Conservation (phyloP, 768 basidiomycete species). For the Saitozyma sp. region DNA sequence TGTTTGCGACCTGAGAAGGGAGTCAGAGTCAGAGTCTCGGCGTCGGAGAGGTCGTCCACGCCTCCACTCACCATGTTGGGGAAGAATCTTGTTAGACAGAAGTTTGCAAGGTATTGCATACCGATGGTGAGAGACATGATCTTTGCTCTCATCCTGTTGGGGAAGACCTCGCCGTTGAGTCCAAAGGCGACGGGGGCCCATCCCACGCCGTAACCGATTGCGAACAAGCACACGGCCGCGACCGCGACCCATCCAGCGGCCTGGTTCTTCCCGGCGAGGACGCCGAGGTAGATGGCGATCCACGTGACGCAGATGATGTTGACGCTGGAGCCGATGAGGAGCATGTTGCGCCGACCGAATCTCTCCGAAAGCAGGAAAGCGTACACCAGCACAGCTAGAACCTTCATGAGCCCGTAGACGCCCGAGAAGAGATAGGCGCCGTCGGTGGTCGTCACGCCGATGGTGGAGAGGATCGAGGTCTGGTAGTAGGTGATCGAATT, state of each 20-base stretch:
- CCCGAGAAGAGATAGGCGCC: constrained; percentile 14
- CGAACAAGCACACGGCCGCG: constrained; percentile 13
- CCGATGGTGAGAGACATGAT: constrained; percentile 12
- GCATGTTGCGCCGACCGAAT: constrained; percentile 10
- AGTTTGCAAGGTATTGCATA: constrained; percentile 9
- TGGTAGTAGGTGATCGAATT: constrained; percentile 24
- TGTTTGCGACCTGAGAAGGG: constrained; percentile 6
- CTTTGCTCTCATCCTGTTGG: constrained; percentile 7
- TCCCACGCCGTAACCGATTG: constrained; percentile 17
- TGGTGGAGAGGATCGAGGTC: constrained; percentile 9
- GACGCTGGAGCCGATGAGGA: constrained; percentile 9
- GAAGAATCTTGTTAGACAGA: constrained; percentile 12
- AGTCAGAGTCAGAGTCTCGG: too few species aligned
- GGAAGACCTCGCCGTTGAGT: constrained; percentile 7
- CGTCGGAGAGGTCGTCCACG: too few species aligned
- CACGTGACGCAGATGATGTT: constrained; percentile 14
- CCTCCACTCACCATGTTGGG: constrained; percentile 16
- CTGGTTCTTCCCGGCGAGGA: constrained; percentile 3
- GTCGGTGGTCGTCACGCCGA: constrained; percentile 13
- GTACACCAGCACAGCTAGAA: constrained; percentile 12
- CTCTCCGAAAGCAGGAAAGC: constrained; percentile 11
- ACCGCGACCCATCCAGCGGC: constrained; percentile 14
- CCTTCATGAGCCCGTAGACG: constrained; percentile 22
- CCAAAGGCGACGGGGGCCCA: constrained; percentile 17
- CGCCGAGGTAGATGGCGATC: constrained; percentile 18